These are phyloP conservation scores for Monosporozyma aquatica DNA, from an alignment of 805 yeast genomes.

Conservation along the genomic window DNA sequence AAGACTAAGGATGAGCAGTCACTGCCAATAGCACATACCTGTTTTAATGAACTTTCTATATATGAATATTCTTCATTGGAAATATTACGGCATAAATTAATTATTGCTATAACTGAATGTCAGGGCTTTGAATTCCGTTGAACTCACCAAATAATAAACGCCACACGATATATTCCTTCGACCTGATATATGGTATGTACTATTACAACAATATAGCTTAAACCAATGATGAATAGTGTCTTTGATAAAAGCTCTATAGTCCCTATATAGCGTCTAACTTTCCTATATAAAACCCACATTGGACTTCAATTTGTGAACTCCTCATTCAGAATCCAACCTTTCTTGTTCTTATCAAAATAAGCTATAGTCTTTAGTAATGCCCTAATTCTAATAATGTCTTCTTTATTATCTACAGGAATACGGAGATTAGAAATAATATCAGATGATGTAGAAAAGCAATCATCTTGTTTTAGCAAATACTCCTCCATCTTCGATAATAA, in stretches of 20 bases:
- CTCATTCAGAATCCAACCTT: constrained; percentile 59
- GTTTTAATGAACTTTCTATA: constrained; percentile 82
- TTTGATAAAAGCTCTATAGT: neutral
- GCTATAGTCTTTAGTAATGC: constrained; percentile 63
- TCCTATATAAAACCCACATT: too few relatives aligned
- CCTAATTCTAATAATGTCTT: constrained; percentile 52
- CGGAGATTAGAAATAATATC: constrained; percentile 36
- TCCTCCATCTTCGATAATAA: constrained; percentile 27
- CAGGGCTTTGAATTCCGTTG: constrained; percentile 70
- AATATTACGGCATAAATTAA: constrained; percentile 49
- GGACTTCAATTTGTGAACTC: constrained; percentile 1
- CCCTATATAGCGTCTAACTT: too few relatives aligned
- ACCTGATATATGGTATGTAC: too few relatives aligned
- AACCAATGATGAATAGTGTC: neutral
- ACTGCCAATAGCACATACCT: constrained; percentile 85
- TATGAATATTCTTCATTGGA: constrained; percentile 52
- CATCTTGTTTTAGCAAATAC: constrained; percentile 32
- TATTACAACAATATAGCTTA: neutral
- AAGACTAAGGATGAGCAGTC: constrained; percentile 36
- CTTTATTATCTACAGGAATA: constrained; percentile 37
- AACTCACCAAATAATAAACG: too few relatives aligned
- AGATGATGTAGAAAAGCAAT: constrained; percentile 39
- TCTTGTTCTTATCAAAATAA: constrained; percentile 47
- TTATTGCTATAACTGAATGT: constrained; percentile 65
- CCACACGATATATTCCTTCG: too few relatives aligned